Evolutionary conservation across 441 rosid species (phyloP), one percentile per base, ranked within the genome.

Genomic region (Flueggea neowawraea): DNA sequence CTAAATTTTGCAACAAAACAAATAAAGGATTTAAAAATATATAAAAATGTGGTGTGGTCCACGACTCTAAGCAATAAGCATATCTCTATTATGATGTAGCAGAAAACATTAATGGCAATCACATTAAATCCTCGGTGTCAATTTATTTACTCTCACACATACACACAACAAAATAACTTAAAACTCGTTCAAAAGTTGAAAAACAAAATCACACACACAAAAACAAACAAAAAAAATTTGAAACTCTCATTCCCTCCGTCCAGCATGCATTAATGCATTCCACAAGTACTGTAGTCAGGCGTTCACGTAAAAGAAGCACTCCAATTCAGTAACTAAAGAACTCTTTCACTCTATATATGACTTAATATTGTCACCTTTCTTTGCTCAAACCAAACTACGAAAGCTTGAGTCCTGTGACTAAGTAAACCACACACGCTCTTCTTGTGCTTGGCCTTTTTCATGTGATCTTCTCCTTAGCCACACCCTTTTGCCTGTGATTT

Each of bases 401-500:
- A 44, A 41, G 68, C 66, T 69, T 63, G 67, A 54, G 55, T 69
- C 80, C 72, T 81, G 78, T 73, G 75, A 83, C 72, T 56, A 39
- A 10, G 63, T 22, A 22, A 22, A 67, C 62, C 63, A 72, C 12
- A 68, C 51, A 61, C 28, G 58, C 13, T 32, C 49, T 33, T 16
- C 57, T 41, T 56, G 60, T 54, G 59, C 43, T 70, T 70, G 41
- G n/a, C 28, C 28, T 22, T 63, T 69, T 81, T 80, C 90, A 72
- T 84, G 90, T 84, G 90, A 82, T 61, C 69, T 64, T 64, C 63
- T 52, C 64, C 55, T 36, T 39, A 0, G 22, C 0, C 11, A 16
- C 77, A 69, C 66, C 68, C 77, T 54, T 63, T 63, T 63, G 70
- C 75, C 74, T 86, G 87, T 86, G 89, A 82, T 75, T 62, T 70